Evolutionary conservation across 2,329 filamentous ascomycete species (phyloP).

Genomic region (Ceratocystis ficicola): DNA sequence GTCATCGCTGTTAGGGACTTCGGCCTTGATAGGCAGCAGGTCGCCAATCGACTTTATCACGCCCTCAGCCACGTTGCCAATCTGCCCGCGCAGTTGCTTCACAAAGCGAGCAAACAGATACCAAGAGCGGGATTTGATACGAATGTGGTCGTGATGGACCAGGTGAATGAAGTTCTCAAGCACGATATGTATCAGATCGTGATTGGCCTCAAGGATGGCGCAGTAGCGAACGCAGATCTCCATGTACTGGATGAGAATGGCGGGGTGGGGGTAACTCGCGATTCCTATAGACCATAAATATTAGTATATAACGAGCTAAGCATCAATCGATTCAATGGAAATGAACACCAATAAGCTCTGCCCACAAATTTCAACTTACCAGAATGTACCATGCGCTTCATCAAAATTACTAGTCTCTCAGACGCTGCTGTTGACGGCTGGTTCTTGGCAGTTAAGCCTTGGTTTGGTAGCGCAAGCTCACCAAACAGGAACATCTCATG

Average conservation of each 20-base stretch:
- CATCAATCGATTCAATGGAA: not conserved
- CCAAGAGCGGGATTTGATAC: constrained; percentile 85
- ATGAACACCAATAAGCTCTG: not conserved
- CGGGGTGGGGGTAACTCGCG: constrained; percentile 74
- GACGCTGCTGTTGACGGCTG: constrained; percentile 68
- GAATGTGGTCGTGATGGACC: constrained; percentile 76
- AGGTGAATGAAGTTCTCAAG: constrained; percentile 85
- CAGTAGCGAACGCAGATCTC: constrained; percentile 94
- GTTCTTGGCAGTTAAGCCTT: constrained; percentile 75
- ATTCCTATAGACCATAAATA: constrained; percentile 45
- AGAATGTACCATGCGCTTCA: constrained; percentile 89
- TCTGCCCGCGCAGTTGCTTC: constrained; percentile 69
- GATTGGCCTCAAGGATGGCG: constrained; percentile 78
- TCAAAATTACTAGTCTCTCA: constrained; percentile 77
- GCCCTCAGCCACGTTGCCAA: constrained; percentile 81
- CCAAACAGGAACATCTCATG: constrained; percentile 95
- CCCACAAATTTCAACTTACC: constrained; percentile 42
- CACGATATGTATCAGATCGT: constrained; percentile 68
- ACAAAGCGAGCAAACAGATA: constrained; percentile 91
- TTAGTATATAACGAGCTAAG: constrained; percentile 23
- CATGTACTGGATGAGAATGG: constrained; percentile 93
- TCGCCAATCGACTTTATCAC: constrained; percentile 85
- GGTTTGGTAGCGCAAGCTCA: constrained; percentile 79
- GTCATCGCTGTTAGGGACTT: constrained; percentile 63
- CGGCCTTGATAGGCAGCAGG: constrained; percentile 78